Evolutionary conservation across 495 filamentous ascomycete genomes (phyloP).

Genomic region (Aspergillus cristatus): DNA sequence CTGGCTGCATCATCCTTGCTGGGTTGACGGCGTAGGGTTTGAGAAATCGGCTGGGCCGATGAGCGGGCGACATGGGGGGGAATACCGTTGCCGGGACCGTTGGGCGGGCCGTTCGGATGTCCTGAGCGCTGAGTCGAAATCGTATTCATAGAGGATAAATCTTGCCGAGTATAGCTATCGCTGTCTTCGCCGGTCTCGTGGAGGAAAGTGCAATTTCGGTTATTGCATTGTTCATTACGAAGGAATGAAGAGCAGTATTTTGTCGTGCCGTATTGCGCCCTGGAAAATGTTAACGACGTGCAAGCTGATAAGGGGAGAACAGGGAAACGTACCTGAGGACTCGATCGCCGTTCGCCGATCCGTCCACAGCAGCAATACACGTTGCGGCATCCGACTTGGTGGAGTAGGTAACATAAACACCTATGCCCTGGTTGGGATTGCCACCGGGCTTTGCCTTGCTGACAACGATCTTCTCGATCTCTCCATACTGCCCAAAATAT

Average conservation of each 20-base stretch:
- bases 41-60: constrained; percentile 44
- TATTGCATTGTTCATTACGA: constrained; percentile 83
- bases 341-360: constrained; percentile 81
- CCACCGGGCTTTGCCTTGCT: constrained; percentile 80
- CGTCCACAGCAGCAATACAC: constrained; percentile 88
- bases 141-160: constrained; percentile 92
- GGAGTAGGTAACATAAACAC: constrained; percentile 94
- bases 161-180: constrained; percentile 91
- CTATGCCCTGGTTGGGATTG: constrained; percentile 69
- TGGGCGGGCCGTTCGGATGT: constrained; percentile 20
- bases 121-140: constrained; percentile 64
- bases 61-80: constrained; percentile 18
- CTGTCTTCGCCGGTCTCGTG: constrained; percentile 96
- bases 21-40: constrained; percentile 62
- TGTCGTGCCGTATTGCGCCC: constrained; percentile 93
- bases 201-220: constrained; percentile 93
- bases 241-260: constrained; percentile 99
- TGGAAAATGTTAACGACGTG: constrained; percentile 23
- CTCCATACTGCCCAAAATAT: constrained; percentile 98
- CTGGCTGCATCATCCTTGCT: constrained; percentile 65
- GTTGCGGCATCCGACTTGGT: constrained; percentile 75
- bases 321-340: constrained; percentile 48
- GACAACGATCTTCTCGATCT: constrained; percentile 97
- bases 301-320: constrained; percentile 3
- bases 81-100: constrained; percentile 11